Evolutionary conservation across 306 rosid species (phyloP).

Genomic region (Canavalia gladiata): DNA sequence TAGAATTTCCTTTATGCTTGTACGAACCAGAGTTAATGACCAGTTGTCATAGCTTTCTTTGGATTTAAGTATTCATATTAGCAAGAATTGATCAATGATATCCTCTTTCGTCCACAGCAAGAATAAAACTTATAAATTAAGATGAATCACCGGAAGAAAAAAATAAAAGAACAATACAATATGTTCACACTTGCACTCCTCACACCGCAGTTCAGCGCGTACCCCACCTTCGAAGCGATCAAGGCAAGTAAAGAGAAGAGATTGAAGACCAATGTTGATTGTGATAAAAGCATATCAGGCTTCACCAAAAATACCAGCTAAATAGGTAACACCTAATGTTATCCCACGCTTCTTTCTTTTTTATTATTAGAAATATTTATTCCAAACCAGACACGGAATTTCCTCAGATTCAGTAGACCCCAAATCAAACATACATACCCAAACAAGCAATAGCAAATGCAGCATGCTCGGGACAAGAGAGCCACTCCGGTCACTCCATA

Average conservation of each 20-base stretch:
- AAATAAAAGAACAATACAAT: not conserved
- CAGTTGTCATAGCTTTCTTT: constrained; percentile 14
- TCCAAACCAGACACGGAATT: constrained; percentile 10
- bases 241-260: not conserved
- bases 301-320: too few species aligned
- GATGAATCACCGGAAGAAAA: not conserved
- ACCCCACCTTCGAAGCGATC: not conserved
- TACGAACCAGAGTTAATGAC: not conserved
- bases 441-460: constrained; percentile 9
- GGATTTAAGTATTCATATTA: not conserved
- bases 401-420: not conserved
- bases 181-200: not conserved
- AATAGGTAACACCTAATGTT: not conserved
- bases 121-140: not conserved
- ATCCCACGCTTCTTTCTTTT: constrained; percentile 18
- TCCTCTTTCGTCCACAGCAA: not conserved
- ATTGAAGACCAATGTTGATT: not conserved
- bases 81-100: not conserved
- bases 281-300: too few species aligned
- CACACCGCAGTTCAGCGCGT: not conserved
- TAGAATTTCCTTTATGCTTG: not conserved
- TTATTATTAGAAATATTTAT: constrained; percentile 2
- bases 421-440: not conserved
- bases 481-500: not conserved
- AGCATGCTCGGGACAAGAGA: not conserved